Conservation (phyloP, 176 grass and related monocot genomes). For the Pontederia crassipes region DNA sequence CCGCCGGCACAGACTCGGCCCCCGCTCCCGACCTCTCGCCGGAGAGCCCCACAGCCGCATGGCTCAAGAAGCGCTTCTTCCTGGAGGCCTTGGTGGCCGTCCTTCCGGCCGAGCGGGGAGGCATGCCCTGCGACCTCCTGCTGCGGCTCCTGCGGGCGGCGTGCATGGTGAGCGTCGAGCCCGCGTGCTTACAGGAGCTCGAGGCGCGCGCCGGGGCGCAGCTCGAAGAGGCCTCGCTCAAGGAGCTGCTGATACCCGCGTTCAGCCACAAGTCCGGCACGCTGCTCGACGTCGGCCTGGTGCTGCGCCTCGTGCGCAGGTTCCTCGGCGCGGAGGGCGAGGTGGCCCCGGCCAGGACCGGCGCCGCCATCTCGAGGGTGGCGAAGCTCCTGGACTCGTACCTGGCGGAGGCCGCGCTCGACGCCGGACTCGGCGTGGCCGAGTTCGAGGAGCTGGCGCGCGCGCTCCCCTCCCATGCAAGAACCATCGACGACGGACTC, state of each 20-base stretch:
- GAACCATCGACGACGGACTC: slow-evolving; percentile 70
- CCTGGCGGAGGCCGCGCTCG: slow-evolving; percentile 74
- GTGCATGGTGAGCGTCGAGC: slow-evolving; percentile 69
- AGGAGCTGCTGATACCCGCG: slow-evolving; percentile 79
- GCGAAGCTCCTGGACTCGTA: slow-evolving; percentile 80
- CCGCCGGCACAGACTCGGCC: too few relatives aligned
- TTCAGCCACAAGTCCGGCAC: slow-evolving; percentile 52
- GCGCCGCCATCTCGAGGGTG: slow-evolving; percentile 42
- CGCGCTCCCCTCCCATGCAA: slow-evolving; percentile 57
- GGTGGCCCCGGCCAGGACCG: slow-evolving; percentile 15
- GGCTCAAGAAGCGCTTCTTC: slow-evolving; percentile 75
- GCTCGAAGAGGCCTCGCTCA: slow-evolving; percentile 65
- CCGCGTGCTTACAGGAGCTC: slow-evolving; percentile 51
- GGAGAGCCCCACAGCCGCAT: slow-evolving; percentile 76
- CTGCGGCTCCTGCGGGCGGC: slow-evolving; percentile 64
- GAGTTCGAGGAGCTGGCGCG: slow-evolving; percentile 82
- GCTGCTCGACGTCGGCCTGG: slow-evolving; percentile 72
- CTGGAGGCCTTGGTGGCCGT: slow-evolving; percentile 72
- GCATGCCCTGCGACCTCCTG: slow-evolving; percentile 68
- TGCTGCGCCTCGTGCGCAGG: slow-evolving; percentile 63
- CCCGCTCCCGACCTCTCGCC: slow-evolving; percentile 3
- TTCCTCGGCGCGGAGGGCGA: slow-evolving; percentile 15
- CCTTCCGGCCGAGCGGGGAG: slow-evolving; percentile 39
- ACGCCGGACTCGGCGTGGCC: slow-evolving; percentile 46
- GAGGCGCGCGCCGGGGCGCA: slow-evolving; percentile 56